Percentiles rank a stretch among this genome's conserved stretches.
Conservation (phyloP, 768 basidiomycete genomes). For the Roridomyces roridus region DNA sequence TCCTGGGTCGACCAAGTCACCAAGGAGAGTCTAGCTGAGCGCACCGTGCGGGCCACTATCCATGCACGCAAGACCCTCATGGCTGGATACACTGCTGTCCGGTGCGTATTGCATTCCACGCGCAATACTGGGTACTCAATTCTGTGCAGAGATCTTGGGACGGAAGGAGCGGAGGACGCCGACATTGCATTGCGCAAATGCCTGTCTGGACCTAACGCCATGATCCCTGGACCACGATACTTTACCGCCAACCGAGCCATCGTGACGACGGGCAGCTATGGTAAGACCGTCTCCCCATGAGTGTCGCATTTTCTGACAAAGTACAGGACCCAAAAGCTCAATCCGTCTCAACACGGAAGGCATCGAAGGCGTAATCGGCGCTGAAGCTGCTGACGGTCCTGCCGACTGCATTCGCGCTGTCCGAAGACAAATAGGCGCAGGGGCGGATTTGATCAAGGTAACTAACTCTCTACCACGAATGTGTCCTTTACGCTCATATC, state of each 20-base stretch:
- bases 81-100: conserved; percentile 68
- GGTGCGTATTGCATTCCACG: conserved; percentile 41
- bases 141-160: conserved; percentile 62
- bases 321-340: conserved; percentile 62
- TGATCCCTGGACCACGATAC: conserved; percentile 68
- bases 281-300: conserved; percentile 42
- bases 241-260: conserved; percentile 67
- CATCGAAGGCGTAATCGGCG: conserved; percentile 62
- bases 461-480: too few relatives aligned
- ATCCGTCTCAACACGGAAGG: conserved; percentile 54
- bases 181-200: conserved; percentile 65
- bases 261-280: conserved; percentile 65
- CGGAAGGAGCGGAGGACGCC: conserved; percentile 69
- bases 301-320: too few relatives aligned
- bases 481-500: conserved; percentile 5
- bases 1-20: conserved; percentile 69
- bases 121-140: not conserved
- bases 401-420: conserved; percentile 62
- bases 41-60: conserved; percentile 63
- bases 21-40: conserved; percentile 61
- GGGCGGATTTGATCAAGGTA: conserved; percentile 71
- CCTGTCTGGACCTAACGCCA: conserved; percentile 48
- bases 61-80: conserved; percentile 63
- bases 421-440: conserved; percentile 65
- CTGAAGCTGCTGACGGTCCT: conserved; percentile 63